phyloP scores from a whole-genome alignment of 2,329 filamentous ascomycete genomes.

The Nectriaceae sp. region DNA sequence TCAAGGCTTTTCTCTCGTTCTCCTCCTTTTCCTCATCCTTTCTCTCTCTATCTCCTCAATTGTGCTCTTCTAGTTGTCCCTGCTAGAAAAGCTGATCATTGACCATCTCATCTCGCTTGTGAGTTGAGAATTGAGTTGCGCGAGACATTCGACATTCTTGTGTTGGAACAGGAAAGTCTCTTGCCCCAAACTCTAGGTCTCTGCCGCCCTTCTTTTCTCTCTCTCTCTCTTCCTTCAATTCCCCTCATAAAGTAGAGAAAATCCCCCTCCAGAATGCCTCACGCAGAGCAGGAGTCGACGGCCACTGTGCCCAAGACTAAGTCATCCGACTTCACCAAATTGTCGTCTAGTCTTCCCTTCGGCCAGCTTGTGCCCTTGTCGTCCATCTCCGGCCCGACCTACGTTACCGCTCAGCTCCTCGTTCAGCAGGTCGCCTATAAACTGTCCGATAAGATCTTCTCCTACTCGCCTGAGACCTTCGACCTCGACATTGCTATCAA shows the following conservation, averaged over 20 bases:
- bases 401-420: slow-evolving; percentile 88
- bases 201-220: slow-evolving; percentile 5
- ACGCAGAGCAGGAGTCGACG: slow-evolving; percentile 40
- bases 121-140: slow-evolving; percentile 7
- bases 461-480: slow-evolving; percentile 92
- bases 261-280: slow-evolving; percentile 26
- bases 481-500: slow-evolving; percentile 84
- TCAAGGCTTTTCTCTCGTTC: slow-evolving; percentile 16
- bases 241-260: not conserved
- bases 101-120: slow-evolving; percentile 23
- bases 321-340: slow-evolving; percentile 36
- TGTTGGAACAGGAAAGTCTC: slow-evolving; percentile 12
- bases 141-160: slow-evolving; percentile 2
- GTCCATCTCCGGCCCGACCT: slow-evolving; percentile 81
- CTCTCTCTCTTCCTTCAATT: not conserved
- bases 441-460: slow-evolving; percentile 95
- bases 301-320: slow-evolving; percentile 28
- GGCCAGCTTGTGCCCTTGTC: slow-evolving; percentile 56
- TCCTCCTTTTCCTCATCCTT: slow-evolving; percentile 10
- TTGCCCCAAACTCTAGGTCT: slow-evolving; percentile 10
- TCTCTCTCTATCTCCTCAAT: slow-evolving; percentile 6
- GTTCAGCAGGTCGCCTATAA: slow-evolving; percentile 96
- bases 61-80: slow-evolving; percentile 11
- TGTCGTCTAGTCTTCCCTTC: slow-evolving; percentile 58
- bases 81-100: slow-evolving; percentile 19